Evolutionary conservation across 1,284 basidiomycete species (phyloP).

Genomic region (Papiliotrema laurentii): DNA sequence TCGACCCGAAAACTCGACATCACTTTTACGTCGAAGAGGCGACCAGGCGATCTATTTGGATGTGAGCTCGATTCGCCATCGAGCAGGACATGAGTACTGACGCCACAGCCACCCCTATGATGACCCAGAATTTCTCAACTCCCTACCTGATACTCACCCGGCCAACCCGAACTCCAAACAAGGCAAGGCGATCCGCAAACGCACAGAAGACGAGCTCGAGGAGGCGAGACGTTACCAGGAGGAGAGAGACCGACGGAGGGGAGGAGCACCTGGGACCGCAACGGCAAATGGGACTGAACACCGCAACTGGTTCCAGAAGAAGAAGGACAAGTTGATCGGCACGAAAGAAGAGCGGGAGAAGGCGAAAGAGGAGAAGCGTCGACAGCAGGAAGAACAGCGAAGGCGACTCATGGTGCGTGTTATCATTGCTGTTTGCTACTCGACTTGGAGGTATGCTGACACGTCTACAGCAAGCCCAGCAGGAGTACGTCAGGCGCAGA

Average conservation of each 20-base stretch:
- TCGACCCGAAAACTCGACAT: slow-evolving; percentile 37
- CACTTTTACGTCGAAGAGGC: slow-evolving; percentile 39
- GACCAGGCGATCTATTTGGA: slow-evolving; percentile 40
- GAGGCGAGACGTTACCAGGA: slow-evolving; percentile 5
- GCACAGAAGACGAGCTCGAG: slow-evolving; percentile 18
- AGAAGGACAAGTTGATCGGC: slow-evolving; percentile 42
- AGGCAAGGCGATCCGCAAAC: slow-evolving; percentile 22
- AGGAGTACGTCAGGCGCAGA: slow-evolving; percentile 28
- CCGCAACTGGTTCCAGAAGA: slow-evolving; percentile 35
- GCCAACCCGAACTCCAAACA: slow-evolving; percentile 36
- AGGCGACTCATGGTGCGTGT: slow-evolving; percentile 19
- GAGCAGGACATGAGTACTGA: not conserved
- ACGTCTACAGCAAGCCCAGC: slow-evolving; percentile 21
- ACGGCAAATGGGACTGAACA: slow-evolving; percentile 8
- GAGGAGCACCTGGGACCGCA: not conserved
- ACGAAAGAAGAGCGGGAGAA: slow-evolving; percentile 38
- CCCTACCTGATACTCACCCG: slow-evolving; percentile 36
- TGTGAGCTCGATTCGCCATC: slow-evolving; percentile 1
- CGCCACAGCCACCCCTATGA: slow-evolving; percentile 38
- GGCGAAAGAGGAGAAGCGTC: slow-evolving; percentile 26
- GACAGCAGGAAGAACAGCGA: slow-evolving; percentile 16
- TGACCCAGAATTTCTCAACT: slow-evolving; percentile 35
- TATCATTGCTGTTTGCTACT: not conserved
- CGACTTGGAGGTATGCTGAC: not conserved
- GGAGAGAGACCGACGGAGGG: not conserved